Evolutionary conservation across 331 rosid species (phyloP).

Genomic region (Cydonia oblonga): DNA sequence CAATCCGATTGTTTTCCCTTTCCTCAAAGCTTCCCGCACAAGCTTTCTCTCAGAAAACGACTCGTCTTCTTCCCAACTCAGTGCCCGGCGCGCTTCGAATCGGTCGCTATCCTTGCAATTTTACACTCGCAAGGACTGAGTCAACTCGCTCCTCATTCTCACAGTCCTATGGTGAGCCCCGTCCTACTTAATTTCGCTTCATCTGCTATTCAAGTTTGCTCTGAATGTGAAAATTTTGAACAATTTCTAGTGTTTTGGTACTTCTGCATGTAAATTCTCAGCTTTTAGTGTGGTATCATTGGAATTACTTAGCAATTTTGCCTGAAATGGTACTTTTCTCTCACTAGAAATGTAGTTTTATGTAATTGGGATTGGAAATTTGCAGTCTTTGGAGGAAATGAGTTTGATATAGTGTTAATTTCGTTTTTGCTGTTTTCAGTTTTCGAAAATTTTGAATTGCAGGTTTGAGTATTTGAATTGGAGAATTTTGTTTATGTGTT

Average conservation of each 20-base stretch:
- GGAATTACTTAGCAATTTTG: neutral
- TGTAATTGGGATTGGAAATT: neutral
- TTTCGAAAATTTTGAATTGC: slow-evolving; percentile 7
- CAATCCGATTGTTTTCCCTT: slow-evolving; percentile 8
- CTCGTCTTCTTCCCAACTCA: slow-evolving; percentile 18
- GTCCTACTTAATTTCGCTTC: neutral
- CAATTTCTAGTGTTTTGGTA: neutral
- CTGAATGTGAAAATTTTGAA: neutral
- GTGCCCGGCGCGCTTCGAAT: slow-evolving; percentile 11
- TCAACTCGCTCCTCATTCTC: slow-evolving; percentile 27
- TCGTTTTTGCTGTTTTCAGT: neutral
- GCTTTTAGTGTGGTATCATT: neutral
- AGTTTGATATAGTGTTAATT: neutral
- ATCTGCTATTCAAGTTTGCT: neutral
- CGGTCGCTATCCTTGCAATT: slow-evolving; percentile 17
- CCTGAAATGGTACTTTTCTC: neutral
- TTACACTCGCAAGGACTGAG: slow-evolving; percentile 25
- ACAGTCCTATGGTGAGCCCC: slow-evolving; percentile 52
- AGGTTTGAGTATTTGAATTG: neutral
- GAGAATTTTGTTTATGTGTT: neutral
- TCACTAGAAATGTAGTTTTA: neutral
- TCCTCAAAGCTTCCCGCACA: slow-evolving; percentile 17
- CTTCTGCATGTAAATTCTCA: neutral
- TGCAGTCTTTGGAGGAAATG: neutral
- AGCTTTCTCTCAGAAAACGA: slow-evolving; percentile 10